Evolutionary conservation across 164 flowering plant species (phyloP), one percentile per base, ranked within the genome.

Genomic region (Amborella trichopoda): DNA sequence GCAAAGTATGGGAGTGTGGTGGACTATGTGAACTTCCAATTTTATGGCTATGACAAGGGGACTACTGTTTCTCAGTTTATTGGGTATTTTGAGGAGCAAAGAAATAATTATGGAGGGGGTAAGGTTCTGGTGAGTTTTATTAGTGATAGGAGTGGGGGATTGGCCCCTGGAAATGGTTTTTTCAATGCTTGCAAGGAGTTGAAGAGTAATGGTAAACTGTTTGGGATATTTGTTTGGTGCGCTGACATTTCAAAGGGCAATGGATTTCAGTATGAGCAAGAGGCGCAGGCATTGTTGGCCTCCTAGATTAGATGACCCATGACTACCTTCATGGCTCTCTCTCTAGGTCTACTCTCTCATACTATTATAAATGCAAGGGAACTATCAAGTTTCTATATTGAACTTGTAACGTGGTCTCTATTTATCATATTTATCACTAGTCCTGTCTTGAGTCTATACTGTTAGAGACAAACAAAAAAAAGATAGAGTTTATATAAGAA

Each of bases 21-120:
- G 37, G 81, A 78, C 56, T 78, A 70, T 43, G 74, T 74, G 4
- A 77, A 74, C 60, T 77, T 73, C 55, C 83, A 74, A 46, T 76
- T 76, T 40, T 76, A 77, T 37, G 80, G 77, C 0, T 77, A 77
- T 23, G 67, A 60, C 19, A 40, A 66, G 26, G 72, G 68, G 8
- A 77, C 75, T 0, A 69, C 47, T 2, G 75, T 77, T 2, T 37
- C 67, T n/a, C 68, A 74, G 61, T 72, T 77, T 23, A 26, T 74
- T 28, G 26, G 14, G 9, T 69, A 68, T 44, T 77, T 63, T 26
- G 27, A 63, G 5, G 39, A 28, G 0, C 83, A 77, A 33, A 49
- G 56, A 28, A 47, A 60, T 2, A 74, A 71, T 23, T 77, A 71
- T 36, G 16, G 21, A 0, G 74, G 72, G 10, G 83, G 77, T 2